These are phyloP conservation scores for Lagenidium sp. DNA, from an alignment of 352 stramenopile species.

Conservation along the genomic window DNA sequence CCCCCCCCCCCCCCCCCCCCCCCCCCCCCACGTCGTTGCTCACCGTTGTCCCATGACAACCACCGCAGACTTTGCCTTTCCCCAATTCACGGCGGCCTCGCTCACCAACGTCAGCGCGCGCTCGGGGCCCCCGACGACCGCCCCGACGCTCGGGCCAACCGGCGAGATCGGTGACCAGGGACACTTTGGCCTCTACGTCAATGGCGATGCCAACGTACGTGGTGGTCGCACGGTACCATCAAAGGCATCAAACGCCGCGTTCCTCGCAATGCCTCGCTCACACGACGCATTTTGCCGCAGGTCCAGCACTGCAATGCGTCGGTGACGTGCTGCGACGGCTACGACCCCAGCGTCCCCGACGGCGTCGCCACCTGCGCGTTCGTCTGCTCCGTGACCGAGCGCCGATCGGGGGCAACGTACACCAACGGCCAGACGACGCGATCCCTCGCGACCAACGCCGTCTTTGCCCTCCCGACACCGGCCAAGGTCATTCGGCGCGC, in stretches of 20 bases:
- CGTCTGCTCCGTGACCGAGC: constrained; percentile 37
- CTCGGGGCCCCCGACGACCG: constrained; percentile 17
- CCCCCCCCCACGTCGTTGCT: background rate
- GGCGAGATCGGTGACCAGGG: constrained; percentile 85
- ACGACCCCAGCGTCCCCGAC: constrained; percentile 11
- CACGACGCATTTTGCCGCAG: constrained; percentile 12
- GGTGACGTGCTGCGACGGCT: constrained; percentile 79
- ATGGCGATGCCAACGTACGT: constrained; percentile 73
- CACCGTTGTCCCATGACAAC: background rate
- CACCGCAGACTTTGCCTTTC: constrained; percentile 66
- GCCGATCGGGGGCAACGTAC: constrained; percentile 19
- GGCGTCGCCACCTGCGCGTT: constrained; percentile 16
- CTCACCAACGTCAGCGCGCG: constrained; percentile 74
- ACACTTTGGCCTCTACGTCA: constrained; percentile 85
- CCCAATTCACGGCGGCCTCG: constrained; percentile 52
- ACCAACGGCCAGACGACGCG: constrained; percentile 24
- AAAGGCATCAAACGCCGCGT: too few species aligned
- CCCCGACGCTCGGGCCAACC: constrained; percentile 62
- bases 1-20: too few species aligned
- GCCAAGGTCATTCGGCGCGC: constrained; percentile 25
- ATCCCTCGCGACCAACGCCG: constrained; percentile 35
- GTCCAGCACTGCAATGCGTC: constrained; percentile 89
- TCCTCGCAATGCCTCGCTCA: too few species aligned
- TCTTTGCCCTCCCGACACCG: constrained; percentile 23
- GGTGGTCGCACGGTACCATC: background rate